Evolutionary conservation across 202 grass and related monocot genomes (phyloP).

Genomic region (Eragrostis tef): DNA sequence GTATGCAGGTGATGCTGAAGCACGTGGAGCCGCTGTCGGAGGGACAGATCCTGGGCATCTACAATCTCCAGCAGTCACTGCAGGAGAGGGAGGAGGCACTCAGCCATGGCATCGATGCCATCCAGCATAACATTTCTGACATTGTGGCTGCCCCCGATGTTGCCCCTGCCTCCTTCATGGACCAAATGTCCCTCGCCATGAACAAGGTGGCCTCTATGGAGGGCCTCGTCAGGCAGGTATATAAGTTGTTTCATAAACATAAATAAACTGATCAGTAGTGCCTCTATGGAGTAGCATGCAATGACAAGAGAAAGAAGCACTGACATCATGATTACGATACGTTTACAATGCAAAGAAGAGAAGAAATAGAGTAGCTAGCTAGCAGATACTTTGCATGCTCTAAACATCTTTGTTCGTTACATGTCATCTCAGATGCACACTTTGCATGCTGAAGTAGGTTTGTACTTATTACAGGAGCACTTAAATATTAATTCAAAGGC

Average conservation of each 20-base stretch:
- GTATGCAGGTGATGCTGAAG: conserved; percentile 60
- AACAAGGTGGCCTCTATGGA: conserved; percentile 72
- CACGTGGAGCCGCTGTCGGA: conserved; percentile 66
- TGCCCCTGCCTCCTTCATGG: conserved; percentile 59
- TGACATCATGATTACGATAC: not conserved
- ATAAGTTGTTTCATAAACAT: no score
- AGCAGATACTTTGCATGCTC: no score
- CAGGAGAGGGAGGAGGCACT: conserved; percentile 69
- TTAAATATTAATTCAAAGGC: no score
- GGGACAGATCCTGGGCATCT: conserved; percentile 72
- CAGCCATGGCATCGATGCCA: conserved; percentile 51
- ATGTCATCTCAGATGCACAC: not conserved
- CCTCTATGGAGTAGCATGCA: not conserved
- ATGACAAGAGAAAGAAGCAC: conserved; percentile 15
- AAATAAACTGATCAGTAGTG: not conserved
- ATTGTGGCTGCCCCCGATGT: conserved; percentile 53
- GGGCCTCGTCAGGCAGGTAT: conserved; percentile 71
- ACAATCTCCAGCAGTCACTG: conserved; percentile 62
- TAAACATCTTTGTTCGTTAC: no score
- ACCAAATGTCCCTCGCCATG: conserved; percentile 65
- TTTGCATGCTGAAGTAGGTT: no score
- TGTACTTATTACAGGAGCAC: not conserved
- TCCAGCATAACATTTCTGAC: conserved; percentile 61
- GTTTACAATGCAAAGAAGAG: no score
- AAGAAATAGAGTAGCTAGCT: no score